Evolutionary conservation across 352 stramenopile genomes (phyloP).

Genomic region (Pythium phragmiticola): DNA sequence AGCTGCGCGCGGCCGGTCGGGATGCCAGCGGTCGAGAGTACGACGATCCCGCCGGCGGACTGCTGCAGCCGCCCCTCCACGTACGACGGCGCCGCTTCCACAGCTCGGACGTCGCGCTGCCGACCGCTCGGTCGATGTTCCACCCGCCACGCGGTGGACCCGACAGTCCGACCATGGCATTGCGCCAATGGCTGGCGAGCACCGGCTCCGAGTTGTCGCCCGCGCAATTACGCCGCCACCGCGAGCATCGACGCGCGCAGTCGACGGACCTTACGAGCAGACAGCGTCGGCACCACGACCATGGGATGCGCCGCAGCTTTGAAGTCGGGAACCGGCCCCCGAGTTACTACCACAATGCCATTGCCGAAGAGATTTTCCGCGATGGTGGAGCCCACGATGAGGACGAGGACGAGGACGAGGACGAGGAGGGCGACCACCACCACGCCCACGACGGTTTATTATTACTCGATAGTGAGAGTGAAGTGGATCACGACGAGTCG

Average conservation of each 20-base stretch:
- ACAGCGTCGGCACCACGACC: background rate
- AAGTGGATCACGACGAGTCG: background rate
- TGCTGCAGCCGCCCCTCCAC: constrained; percentile 18
- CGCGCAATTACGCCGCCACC: constrained; percentile 23
- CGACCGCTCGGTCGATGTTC: constrained; percentile 9
- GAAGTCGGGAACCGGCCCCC: background rate
- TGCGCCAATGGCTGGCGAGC: constrained; percentile 28
- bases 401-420: constrained; percentile 3
- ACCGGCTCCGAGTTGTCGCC: constrained; percentile 16
- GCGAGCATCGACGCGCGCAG: constrained; percentile 22
- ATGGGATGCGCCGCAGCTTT: constrained; percentile 9
- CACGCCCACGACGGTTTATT: too few relatives aligned
- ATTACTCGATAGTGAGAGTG: constrained; percentile 15
- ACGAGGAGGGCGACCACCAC: background rate
- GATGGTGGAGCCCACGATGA: constrained; percentile 9
- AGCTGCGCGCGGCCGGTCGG: background rate
- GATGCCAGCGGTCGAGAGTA: background rate
- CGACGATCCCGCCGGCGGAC: too few relatives aligned
- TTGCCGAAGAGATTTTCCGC: constrained; percentile 22
- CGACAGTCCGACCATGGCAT: constrained; percentile 27
- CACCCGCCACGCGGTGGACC: constrained; percentile 1
- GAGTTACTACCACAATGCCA: constrained; percentile 16
- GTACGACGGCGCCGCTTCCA: constrained; percentile 43
- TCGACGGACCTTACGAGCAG: constrained; percentile 9
- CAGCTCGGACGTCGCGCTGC: constrained; percentile 57